Evolutionary conservation across 148 eudicot species (phyloP).

Genomic region (Rheum nobile): DNA sequence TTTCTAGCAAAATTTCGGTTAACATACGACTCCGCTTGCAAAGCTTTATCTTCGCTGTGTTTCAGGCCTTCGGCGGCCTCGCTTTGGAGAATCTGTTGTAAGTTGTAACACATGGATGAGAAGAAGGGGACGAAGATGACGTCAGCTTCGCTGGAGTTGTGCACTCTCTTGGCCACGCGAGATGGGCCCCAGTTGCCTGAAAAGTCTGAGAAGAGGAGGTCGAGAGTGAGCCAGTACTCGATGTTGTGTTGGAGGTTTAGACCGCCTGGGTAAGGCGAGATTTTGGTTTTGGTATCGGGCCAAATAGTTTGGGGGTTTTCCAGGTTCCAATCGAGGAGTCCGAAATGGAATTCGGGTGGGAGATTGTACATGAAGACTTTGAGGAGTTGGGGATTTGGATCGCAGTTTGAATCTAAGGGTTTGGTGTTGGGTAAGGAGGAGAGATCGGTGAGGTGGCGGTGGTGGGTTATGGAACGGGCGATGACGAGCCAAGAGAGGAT

Average conservation of each 20-base stretch:
- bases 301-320: slow-evolving; percentile 44
- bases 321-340: slow-evolving; percentile 60
- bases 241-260: slow-evolving; percentile 87
- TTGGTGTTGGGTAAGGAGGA: neutral
- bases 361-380: slow-evolving; percentile 92
- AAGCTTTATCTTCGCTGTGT: slow-evolving; percentile 31
- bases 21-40: slow-evolving; percentile 65
- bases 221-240: slow-evolving; percentile 96
- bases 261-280: slow-evolving; percentile 84
- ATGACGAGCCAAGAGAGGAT: no score
- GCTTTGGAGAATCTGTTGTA: slow-evolving; percentile 55
- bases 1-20: no score
- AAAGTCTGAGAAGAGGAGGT: no score
- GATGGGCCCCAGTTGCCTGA: no score
- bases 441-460: neutral
- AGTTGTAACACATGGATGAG: slow-evolving; percentile 66
- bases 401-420: slow-evolving; percentile 5
- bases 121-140: slow-evolving; percentile 92
- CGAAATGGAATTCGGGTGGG: no score
- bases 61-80: slow-evolving; percentile 33
- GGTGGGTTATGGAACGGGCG: neutral
- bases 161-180: no score
- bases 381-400: slow-evolving; percentile 11
- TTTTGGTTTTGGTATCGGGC: slow-evolving; percentile 55
- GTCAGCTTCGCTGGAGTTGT: slow-evolving; percentile 79